phyloP scores from a whole-genome alignment of 345 rosid genomes.

The Arabidopsis arenosa region DNA sequence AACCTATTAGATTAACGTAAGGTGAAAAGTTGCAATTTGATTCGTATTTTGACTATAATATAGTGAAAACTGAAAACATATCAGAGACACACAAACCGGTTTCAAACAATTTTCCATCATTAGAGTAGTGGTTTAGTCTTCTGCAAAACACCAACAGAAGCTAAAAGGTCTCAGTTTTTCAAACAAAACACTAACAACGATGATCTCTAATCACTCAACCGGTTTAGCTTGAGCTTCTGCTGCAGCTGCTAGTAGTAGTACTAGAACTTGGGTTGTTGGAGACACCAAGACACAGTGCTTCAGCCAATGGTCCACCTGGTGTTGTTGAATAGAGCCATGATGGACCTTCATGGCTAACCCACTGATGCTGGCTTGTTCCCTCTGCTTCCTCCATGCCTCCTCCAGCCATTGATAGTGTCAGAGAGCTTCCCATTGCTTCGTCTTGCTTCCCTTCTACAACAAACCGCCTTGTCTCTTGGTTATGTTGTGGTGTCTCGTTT shows the following conservation, averaged over 20 bases:
- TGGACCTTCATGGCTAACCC: slow-evolving; percentile 43
- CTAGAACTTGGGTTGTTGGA: slow-evolving; percentile 45
- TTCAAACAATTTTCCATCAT: slow-evolving; percentile 4
- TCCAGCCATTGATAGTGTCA: slow-evolving; percentile 70
- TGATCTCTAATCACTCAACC: slow-evolving; percentile 26
- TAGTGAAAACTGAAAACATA: background rate
- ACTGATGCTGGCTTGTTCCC: slow-evolving; percentile 46
- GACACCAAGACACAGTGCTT: slow-evolving; percentile 54
- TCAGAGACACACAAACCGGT: background rate
- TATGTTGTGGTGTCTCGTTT: slow-evolving; percentile 43
- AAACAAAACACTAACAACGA: slow-evolving; percentile 8
- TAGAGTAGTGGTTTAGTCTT: slow-evolving; percentile 9
- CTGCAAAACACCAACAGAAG: slow-evolving; percentile 21
- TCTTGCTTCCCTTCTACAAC: slow-evolving; percentile 61
- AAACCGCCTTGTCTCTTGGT: slow-evolving; percentile 69
- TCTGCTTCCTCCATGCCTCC: slow-evolving; percentile 48
- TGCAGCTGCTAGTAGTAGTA: slow-evolving; percentile 45
- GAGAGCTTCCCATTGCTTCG: slow-evolving; percentile 48
- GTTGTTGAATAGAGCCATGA: slow-evolving; percentile 48
- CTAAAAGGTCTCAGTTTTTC: slow-evolving; percentile 16
- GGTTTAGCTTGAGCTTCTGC: slow-evolving; percentile 44
- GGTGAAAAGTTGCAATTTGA: slow-evolving; percentile 4
- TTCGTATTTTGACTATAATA: background rate
- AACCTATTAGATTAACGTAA: background rate
- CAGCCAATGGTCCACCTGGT: slow-evolving; percentile 60